Conservation (phyloP, 1,284 basidiomycete genomes). For the Austropuccinia psidii region DNA sequence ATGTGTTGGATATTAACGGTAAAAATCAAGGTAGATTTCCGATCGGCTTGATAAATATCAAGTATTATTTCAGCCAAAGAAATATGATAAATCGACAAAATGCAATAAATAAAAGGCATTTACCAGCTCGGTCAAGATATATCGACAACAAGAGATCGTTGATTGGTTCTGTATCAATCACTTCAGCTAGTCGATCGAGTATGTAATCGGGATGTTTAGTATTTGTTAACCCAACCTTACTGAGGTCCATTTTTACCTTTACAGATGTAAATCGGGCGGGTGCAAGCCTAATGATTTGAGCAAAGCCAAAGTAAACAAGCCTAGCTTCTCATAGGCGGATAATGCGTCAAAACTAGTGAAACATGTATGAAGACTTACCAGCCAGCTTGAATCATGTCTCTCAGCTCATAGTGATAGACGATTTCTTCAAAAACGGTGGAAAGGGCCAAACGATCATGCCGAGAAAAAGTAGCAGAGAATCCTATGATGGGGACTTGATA, state of each 20-base stretch:
- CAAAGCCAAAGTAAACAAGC: neutral
- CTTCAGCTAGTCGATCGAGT: slow-evolving; percentile 62
- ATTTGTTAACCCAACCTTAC: slow-evolving; percentile 57
- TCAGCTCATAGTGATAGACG: slow-evolving; percentile 64
- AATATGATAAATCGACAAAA: neutral
- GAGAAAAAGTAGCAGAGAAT: slow-evolving; percentile 88
- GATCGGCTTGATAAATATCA: slow-evolving; percentile 50
- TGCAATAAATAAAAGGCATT: slow-evolving; percentile 36
- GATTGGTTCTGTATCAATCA: slow-evolving; percentile 67
- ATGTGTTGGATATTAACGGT: slow-evolving; percentile 81
- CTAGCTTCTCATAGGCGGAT: neutral
- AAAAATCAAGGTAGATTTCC: slow-evolving; percentile 82
- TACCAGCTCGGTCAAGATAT: slow-evolving; percentile 73
- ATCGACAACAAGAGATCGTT: slow-evolving; percentile 68
- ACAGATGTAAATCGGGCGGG: slow-evolving; percentile 75
- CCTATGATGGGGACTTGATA: slow-evolving; percentile 70
- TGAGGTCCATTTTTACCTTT: slow-evolving; percentile 63
- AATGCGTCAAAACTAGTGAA: too few relatives aligned
- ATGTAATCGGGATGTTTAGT: slow-evolving; percentile 64
- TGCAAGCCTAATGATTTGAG: slow-evolving; percentile 59
- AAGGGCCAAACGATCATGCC: slow-evolving; percentile 83
- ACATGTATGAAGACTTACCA: slow-evolving; percentile 63
- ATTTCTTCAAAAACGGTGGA: slow-evolving; percentile 82
- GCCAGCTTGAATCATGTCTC: slow-evolving; percentile 83
- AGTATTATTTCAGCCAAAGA: neutral